Conservation (phyloP, 345 rosid genomes). For the Limnanthes douglasii region DNA sequence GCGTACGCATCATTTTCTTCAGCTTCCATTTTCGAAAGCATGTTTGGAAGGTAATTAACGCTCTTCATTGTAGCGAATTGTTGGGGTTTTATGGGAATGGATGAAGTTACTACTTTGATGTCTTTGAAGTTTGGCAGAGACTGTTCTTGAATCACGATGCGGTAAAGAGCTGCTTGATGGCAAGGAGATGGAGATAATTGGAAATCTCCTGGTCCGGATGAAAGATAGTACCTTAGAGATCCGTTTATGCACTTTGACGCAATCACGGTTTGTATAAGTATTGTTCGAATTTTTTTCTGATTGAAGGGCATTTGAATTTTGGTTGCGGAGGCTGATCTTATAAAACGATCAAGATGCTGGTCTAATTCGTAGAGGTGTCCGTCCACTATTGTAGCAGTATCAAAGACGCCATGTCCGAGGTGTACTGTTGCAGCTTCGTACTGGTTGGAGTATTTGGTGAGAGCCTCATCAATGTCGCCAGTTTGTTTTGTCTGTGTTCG, state of each 20-base stretch:
- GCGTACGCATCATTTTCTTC: conserved; percentile 65
- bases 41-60: conserved; percentile 91
- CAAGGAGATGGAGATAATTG: conserved; percentile 65
- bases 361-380: conserved; percentile 76
- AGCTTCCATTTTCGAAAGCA: conserved; percentile 87
- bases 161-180: conserved; percentile 44
- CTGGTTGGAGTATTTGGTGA: too few species aligned
- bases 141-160: conserved; percentile 40
- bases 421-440: too few species aligned
- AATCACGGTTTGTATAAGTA: conserved; percentile 62
- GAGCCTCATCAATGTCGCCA: too few species aligned
- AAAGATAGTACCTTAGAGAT: conserved; percentile 81
- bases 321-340: conserved; percentile 70
- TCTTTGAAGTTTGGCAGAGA: conserved; percentile 29
- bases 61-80: conserved; percentile 67
- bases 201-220: conserved; percentile 78
- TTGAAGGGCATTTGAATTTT: conserved; percentile 47
- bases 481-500: too few species aligned
- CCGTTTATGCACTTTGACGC: conserved; percentile 57
- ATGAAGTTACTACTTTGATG: conserved; percentile 58
- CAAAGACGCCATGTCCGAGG: too few species aligned
- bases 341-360: conserved; percentile 79
- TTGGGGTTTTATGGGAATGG: conserved; percentile 60
- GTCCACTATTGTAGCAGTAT: too few species aligned
- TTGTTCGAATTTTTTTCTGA: conserved; percentile 32